These are phyloP conservation scores for Microbotryum lychnidis-dioicae DNA, from an alignment of 1,284 basidiomycete species.

Conservation along the genomic window DNA sequence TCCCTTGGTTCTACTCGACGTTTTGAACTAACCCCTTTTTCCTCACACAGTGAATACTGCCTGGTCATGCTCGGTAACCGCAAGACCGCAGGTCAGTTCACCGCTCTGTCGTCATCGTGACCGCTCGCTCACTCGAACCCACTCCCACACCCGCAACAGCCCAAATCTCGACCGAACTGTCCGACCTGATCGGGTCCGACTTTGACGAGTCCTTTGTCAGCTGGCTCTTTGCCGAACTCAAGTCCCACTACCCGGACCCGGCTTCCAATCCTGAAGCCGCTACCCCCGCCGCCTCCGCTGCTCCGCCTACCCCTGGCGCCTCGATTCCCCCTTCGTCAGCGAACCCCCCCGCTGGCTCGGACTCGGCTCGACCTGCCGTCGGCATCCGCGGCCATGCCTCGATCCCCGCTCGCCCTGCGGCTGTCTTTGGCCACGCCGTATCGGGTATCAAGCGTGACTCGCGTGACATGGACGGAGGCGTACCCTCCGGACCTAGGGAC, in stretches of 20 bases:
- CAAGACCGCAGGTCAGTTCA: constrained; percentile 60
- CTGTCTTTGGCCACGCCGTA: constrained; percentile 32
- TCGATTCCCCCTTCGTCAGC: no score
- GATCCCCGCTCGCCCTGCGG: not conserved
- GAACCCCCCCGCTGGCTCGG: no score
- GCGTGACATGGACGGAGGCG: constrained; percentile 7
- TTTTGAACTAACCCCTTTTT: no score
- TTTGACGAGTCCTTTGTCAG: constrained; percentile 67
- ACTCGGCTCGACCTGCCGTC: no score
- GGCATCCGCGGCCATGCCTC: no score
- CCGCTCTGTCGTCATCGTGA: not conserved
- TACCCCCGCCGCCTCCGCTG: constrained; percentile 1
- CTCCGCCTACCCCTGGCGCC: constrained; percentile 1
- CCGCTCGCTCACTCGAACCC: not conserved
- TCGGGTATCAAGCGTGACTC: constrained; percentile 32
- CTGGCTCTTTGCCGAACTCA: constrained; percentile 71
- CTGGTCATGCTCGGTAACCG: constrained; percentile 87
- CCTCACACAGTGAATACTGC: constrained; percentile 61
- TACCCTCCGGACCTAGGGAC: not conserved
- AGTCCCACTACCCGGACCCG: constrained; percentile 43
- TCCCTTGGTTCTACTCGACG: constrained; percentile 73
- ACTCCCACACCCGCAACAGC: constrained; percentile 43
- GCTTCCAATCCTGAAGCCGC: not conserved
- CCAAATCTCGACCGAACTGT: constrained; percentile 69
- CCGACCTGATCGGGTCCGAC: constrained; percentile 47